Percentiles rank a stretch among this genome's conserved stretches.
phyloP scores from a whole-genome alignment of 202 grass and related monocot species.

The Carex arenaria region DNA sequence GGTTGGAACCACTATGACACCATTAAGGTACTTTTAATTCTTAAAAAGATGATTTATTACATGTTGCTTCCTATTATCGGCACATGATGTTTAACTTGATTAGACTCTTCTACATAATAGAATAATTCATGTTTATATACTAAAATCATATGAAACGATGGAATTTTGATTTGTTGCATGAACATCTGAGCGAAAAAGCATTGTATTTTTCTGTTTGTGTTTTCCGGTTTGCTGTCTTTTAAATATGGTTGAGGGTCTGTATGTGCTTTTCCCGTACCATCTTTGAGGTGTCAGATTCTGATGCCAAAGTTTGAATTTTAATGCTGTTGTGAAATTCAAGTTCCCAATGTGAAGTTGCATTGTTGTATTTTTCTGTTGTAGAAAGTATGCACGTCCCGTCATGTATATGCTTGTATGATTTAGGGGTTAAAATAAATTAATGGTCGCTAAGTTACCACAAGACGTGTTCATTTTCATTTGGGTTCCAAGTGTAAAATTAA shows the following conservation, averaged over 20 bases:
- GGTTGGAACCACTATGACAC: conserved; percentile 88
- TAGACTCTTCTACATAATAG: neutral
- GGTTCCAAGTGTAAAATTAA: neutral
- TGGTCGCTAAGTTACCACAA: neutral
- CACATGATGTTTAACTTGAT: neutral
- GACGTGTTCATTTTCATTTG: neutral
- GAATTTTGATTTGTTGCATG: neutral
- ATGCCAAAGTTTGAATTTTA: neutral
- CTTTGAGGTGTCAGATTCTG: neutral
- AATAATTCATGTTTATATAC: neutral
- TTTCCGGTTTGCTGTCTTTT: neutral
- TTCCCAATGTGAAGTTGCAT: neutral
- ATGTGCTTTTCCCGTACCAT: neutral
- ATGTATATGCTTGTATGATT: neutral
- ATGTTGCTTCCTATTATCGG: neutral
- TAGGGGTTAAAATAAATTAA: neutral
- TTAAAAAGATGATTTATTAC: neutral
- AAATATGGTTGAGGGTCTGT: neutral
- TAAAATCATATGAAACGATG: neutral
- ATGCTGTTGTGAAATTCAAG: neutral
- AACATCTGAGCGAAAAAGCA: neutral
- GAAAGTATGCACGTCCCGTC: neutral
- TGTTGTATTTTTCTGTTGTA: neutral
- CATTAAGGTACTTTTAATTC: conserved; percentile 41
- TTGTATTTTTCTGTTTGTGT: neutral